Conservation (phyloP, 139 green algal species). For the Coelastrella sp. region DNA sequence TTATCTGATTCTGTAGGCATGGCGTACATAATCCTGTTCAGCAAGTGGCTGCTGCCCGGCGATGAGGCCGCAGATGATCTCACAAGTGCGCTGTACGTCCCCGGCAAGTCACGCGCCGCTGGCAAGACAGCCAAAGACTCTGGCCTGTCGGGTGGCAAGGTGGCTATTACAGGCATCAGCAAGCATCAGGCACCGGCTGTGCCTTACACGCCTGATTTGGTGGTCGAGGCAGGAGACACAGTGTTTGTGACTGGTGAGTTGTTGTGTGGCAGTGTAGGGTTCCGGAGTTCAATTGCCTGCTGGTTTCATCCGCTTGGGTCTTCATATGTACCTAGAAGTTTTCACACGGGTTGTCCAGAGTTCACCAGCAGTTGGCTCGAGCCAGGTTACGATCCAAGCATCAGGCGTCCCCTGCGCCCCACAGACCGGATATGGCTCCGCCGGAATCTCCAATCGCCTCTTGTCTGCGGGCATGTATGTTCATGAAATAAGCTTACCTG, state of each 20-base stretch:
- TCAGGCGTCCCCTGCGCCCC: too few species aligned
- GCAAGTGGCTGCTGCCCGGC: constrained; percentile 45
- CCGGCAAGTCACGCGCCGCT: background rate
- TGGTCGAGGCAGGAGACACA: constrained; percentile 57
- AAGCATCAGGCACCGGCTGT: background rate
- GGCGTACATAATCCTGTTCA: constrained; percentile 51
- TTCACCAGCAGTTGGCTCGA: too few species aligned
- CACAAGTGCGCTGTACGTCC: constrained; percentile 9
- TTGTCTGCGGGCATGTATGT: too few species aligned
- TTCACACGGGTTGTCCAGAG: too few species aligned
- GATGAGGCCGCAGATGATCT: constrained; percentile 38
- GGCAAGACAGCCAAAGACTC: constrained; percentile 7
- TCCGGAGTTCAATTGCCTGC: too few species aligned
- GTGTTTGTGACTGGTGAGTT: constrained; percentile 61
- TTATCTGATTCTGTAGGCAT: background rate
- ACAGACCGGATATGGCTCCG: too few species aligned
- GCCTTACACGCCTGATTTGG: constrained; percentile 1
- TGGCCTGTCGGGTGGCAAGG: constrained; percentile 27
- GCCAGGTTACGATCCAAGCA: too few species aligned
- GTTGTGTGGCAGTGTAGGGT: background rate
- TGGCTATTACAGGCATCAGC: background rate
- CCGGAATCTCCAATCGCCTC: too few species aligned
- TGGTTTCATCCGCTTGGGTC: too few species aligned
- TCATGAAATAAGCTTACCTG: too few species aligned
- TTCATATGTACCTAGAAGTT: too few species aligned